Base-by-base conservation (phyloP, 208 protist genomes). In the Wallacemonas collosoma region DNA sequence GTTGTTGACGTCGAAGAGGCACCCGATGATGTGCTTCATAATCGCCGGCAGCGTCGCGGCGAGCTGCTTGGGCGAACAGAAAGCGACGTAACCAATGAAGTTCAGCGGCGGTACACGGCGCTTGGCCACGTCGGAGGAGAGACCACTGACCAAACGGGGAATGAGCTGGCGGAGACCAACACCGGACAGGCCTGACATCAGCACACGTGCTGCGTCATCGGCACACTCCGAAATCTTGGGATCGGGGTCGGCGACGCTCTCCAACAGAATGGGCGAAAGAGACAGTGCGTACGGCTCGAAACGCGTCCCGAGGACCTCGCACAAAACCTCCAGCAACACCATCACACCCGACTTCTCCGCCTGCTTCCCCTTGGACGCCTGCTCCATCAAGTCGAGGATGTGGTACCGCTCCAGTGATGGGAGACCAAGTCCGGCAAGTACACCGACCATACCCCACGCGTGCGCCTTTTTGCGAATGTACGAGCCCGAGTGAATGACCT, bases 381-480 rank as follows among this genome's bases (percentile, higher is more conserved):
- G 78, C 58, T 86, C 75, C 53, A 97, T 76, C 41, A 73, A 82
- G 50, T 75, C 79, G 66, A 94, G 80, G 66, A 97, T 86, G 51
- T 84, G 36, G 79, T 94, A 95, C 40, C 89, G 88, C 40, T 85
- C 75, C 35, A 97, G 63, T 15, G 88, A 85, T 17, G 81, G 73
- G 43, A 97, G 78, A 9, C 93, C 93, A 38, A 93, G 76, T n/a
- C 93, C 93, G 35, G 90, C 75, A 36, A 97, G 77, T 55, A 97
- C 90, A 43, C 93, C 93, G 8, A 84, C 93, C 57, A 95, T 74
- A 60, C 93, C 93, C 80, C 86, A 94, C 39, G 90, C 93, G 77
- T 97, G 93, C 66, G 93, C 93, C 82, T 97, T 97, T 76, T 97
- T 97, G 76, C 95, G 95, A 56, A 94, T 82, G 80, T 97, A 97